phyloP scores from a whole-genome alignment of 805 yeast species.

The Lipomyces orientalis region DNA sequence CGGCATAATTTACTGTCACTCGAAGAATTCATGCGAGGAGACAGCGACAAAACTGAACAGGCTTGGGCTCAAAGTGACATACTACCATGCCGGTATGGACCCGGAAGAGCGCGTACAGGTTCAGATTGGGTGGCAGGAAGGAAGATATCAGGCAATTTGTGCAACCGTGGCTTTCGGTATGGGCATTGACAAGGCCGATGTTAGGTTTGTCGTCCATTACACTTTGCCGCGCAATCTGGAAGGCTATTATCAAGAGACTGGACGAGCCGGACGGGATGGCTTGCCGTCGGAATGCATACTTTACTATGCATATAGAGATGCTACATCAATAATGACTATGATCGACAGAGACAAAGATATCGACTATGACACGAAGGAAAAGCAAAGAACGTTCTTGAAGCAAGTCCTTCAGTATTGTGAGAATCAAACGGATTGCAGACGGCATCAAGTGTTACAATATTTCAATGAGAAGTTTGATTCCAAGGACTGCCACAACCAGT shows the following conservation, averaged over 20 bases:
- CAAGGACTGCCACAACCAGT: conserved; percentile 65
- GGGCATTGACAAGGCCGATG: conserved; percentile 98
- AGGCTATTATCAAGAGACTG: conserved; percentile 97
- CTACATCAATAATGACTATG: conserved; percentile 72
- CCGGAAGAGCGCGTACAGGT: conserved; percentile 71
- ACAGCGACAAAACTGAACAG: conserved; percentile 65
- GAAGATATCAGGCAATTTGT: conserved; percentile 76
- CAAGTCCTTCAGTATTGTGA: conserved; percentile 93
- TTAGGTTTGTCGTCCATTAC: conserved; percentile 85
- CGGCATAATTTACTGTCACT: conserved; percentile 93
- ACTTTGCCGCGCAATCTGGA: conserved; percentile 89
- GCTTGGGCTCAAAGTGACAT: conserved; percentile 69
- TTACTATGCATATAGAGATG: conserved; percentile 82
- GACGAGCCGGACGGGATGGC: conserved; percentile 98
- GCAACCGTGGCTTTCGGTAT: conserved; percentile 99
- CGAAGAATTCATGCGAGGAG: conserved; percentile 85
- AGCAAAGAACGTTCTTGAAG: conserved; percentile 74
- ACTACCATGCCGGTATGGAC: conserved; percentile 94
- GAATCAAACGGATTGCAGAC: conserved; percentile 85
- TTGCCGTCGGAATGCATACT: conserved; percentile 77
- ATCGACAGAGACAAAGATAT: conserved; percentile 77
- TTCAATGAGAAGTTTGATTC: conserved; percentile 84
- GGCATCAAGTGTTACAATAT: conserved; percentile 86
- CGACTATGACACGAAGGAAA: conserved; percentile 67
- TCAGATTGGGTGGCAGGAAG: conserved; percentile 84